Conservation (phyloP, 2,329 filamentous ascomycete species). For the Orbilia ellipsospora region DNA sequence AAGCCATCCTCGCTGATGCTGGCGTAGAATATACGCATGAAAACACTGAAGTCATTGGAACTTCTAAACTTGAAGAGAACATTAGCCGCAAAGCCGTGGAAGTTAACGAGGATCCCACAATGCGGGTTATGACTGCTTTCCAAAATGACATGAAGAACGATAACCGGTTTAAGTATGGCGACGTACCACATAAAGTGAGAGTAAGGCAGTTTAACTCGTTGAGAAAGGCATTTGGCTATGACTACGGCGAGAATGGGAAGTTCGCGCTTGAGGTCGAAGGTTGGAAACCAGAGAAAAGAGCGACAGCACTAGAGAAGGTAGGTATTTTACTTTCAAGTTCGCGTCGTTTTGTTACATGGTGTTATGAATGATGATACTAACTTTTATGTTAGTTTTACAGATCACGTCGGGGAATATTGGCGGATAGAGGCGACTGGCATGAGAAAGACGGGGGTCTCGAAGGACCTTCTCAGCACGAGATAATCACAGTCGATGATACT, state of each 20-base stretch:
- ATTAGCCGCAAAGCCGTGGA: constrained; percentile 81
- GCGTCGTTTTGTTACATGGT: background rate
- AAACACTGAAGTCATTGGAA: constrained; percentile 93
- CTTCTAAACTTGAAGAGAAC: constrained; percentile 88
- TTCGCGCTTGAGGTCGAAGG: constrained; percentile 91
- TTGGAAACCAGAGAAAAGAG: constrained; percentile 84
- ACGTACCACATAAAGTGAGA: constrained; percentile 75
- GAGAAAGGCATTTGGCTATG: constrained; percentile 80
- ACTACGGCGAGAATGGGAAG: constrained; percentile 71
- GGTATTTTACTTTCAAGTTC: background rate
- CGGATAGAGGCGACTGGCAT: constrained; percentile 31
- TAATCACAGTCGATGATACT: constrained; percentile 50
- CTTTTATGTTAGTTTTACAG: constrained; percentile 40
- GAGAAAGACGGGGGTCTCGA: constrained; percentile 23
- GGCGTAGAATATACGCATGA: constrained; percentile 97
- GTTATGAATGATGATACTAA: constrained; percentile 3
- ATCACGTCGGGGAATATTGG: constrained; percentile 29
- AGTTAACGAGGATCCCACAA: constrained; percentile 66
- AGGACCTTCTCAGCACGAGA: constrained; percentile 10
- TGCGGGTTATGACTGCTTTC: constrained; percentile 58
- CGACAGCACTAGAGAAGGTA: constrained; percentile 48
- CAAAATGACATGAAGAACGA: constrained; percentile 57
- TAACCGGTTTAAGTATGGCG: constrained; percentile 61
- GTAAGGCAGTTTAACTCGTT: constrained; percentile 90
- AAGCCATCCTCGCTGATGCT: constrained; percentile 86